These are phyloP conservation scores for Mycena albidolilacea DNA, from an alignment of 768 basidiomycete genomes.

Conservation along the genomic window DNA sequence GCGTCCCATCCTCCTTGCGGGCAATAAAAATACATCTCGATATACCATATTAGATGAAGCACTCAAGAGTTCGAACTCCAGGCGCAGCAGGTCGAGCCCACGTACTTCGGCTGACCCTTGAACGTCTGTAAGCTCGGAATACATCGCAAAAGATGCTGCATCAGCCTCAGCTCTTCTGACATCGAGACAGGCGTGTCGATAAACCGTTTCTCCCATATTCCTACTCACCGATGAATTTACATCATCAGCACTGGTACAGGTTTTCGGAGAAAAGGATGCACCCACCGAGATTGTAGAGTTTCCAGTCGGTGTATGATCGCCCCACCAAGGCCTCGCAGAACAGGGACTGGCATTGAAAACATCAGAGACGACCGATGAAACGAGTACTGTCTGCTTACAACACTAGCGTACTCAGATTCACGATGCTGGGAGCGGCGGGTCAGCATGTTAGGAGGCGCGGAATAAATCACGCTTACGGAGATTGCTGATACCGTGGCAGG, in stretches of 20 bases:
- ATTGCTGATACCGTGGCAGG: neutral
- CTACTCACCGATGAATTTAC: neutral
- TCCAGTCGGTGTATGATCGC: slow-evolving; percentile 28
- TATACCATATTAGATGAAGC: neutral
- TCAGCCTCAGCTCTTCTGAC: slow-evolving; percentile 5
- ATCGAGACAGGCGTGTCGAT: slow-evolving; percentile 7
- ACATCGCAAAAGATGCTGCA: slow-evolving; percentile 28
- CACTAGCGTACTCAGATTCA: neutral
- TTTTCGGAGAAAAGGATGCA: neutral
- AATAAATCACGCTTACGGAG: slow-evolving; percentile 4
- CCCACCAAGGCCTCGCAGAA: slow-evolving; percentile 8
- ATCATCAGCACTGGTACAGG: neutral
- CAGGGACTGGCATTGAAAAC: neutral
- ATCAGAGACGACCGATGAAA: neutral
- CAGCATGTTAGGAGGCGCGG: too few species aligned
- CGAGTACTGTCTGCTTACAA: neutral
- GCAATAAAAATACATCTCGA: neutral
- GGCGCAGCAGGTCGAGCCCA: neutral
- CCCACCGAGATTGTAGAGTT: slow-evolving; percentile 19
- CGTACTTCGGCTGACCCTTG: slow-evolving; percentile 8
- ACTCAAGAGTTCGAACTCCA: neutral
- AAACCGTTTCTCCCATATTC: slow-evolving; percentile 35
- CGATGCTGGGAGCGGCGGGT: slow-evolving; percentile 8
- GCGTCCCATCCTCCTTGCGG: neutral
- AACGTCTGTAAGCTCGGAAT: slow-evolving; percentile 27